Conservation (phyloP, 2,329 filamentous ascomycete genomes). For the Scolecobasidium constrictum region DNA sequence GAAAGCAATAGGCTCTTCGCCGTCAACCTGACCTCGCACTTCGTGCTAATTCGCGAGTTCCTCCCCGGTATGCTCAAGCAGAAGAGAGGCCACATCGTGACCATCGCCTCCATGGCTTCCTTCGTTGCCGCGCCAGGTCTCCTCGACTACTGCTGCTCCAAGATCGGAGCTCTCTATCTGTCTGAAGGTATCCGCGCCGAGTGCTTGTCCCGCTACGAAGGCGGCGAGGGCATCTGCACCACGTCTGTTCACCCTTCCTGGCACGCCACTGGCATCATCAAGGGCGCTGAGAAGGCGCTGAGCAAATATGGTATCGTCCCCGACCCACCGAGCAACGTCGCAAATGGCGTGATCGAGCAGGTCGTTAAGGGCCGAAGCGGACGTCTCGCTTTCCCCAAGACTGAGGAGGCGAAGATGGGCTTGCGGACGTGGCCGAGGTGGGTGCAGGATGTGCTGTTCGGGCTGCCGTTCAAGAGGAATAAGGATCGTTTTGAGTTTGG, state of each 20-base stretch:
- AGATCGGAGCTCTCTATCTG: slow-evolving; percentile 22
- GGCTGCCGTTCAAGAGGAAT: slow-evolving; percentile 11
- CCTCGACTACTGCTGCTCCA: slow-evolving; percentile 24
- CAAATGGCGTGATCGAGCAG: slow-evolving; percentile 17
- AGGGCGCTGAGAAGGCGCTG: slow-evolving; percentile 13
- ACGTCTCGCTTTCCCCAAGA: slow-evolving; percentile 15
- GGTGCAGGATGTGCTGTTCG: slow-evolving; percentile 17
- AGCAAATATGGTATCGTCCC: slow-evolving; percentile 13
- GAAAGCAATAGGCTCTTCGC: slow-evolving; percentile 62
- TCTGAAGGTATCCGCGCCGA: slow-evolving; percentile 22
- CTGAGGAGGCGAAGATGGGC: slow-evolving; percentile 12
- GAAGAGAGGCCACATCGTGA: slow-evolving; percentile 76
- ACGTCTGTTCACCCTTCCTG: slow-evolving; percentile 19
- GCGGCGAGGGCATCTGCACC: slow-evolving; percentile 19
- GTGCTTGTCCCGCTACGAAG: slow-evolving; percentile 16
- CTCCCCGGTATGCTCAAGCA: slow-evolving; percentile 66
- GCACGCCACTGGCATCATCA: slow-evolving; percentile 18
- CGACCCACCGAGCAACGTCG: slow-evolving; percentile 15
- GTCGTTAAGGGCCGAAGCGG: slow-evolving; percentile 17
- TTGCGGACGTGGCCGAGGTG: slow-evolving; percentile 17
- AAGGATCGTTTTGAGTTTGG: slow-evolving; percentile 11
- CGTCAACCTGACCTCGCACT: slow-evolving; percentile 78
- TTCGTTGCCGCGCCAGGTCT: slow-evolving; percentile 22
- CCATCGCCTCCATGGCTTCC: slow-evolving; percentile 48
- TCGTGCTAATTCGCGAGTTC: slow-evolving; percentile 73